phyloP scores from a whole-genome alignment of 2,329 filamentous ascomycete species.

The Diaporthe vexans region DNA sequence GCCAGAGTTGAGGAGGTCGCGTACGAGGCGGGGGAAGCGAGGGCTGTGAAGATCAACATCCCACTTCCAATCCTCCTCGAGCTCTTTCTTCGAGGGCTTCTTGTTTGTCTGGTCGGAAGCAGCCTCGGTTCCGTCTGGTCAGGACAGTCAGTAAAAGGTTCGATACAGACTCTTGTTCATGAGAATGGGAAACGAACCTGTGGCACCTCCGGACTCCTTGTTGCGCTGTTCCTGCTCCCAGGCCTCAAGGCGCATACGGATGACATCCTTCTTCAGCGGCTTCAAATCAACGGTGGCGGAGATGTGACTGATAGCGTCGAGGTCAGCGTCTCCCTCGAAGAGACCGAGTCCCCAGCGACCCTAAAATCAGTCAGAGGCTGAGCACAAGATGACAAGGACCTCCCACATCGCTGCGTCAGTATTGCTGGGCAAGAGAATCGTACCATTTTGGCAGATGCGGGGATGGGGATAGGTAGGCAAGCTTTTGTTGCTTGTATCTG shows the following conservation, averaged over 20 bases:
- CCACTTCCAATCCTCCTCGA: background rate
- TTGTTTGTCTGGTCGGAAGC: background rate
- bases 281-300: background rate
- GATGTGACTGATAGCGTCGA: background rate
- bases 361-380: background rate
- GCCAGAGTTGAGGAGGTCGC: background rate
- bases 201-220: background rate
- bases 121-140: background rate
- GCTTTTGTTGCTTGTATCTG: background rate
- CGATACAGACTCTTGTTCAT: background rate
- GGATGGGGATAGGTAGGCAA: no score
- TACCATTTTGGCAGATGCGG: background rate
- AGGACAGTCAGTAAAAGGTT: background rate
- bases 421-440: no score
- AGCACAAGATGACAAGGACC: no score
- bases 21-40: background rate
- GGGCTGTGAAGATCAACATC: background rate
- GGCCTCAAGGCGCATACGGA: background rate
- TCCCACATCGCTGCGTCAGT: no score
- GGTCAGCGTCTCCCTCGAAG: background rate
- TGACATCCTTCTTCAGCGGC: background rate
- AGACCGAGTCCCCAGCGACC: background rate
- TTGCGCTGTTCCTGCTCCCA: background rate
- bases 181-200: background rate
- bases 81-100: background rate